These are phyloP conservation scores for Zopfochytrium polystomum DNA, from an alignment of 371 early-diverging fungal genomes.

Conservation along the genomic window DNA sequence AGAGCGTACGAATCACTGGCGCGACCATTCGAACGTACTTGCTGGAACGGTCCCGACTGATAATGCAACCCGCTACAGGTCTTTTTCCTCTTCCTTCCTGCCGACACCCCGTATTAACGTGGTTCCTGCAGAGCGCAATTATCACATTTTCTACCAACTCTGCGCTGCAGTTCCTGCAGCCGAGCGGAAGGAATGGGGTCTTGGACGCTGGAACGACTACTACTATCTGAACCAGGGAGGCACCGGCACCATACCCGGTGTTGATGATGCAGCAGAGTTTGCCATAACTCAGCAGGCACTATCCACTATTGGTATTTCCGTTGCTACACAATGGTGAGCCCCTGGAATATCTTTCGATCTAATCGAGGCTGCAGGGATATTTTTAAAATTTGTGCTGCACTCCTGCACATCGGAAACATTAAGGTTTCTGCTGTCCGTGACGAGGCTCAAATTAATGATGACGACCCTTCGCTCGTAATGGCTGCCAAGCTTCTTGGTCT, in stretches of 20 bases:
- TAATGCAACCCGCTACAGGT: conserved; percentile 79
- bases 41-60: conserved; percentile 95
- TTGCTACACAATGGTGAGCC: conserved; percentile 72
- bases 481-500: conserved; percentile 73
- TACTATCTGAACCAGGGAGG: conserved; percentile 86
- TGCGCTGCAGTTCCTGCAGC: conserved; percentile 81
- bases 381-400: conserved; percentile 81
- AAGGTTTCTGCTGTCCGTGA: conserved; percentile 66
- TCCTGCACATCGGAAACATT: conserved; percentile 92
- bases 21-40: conserved; percentile 96
- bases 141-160: conserved; percentile 99
- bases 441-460: conserved; percentile 66
- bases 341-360: neutral
- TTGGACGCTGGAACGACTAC: conserved; percentile 70
- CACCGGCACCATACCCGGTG: conserved; percentile 72
- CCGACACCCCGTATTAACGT: neutral
- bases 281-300: conserved; percentile 80
- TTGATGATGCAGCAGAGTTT: conserved; percentile 91
- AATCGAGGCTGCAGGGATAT: conserved; percentile 49
- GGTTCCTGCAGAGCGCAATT: conserved; percentile 85
- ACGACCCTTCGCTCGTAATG: conserved; percentile 63
- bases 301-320: conserved; percentile 78
- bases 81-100: neutral
- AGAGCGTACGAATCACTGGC: conserved; percentile 78
- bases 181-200: conserved; percentile 77